phyloP scores from a whole-genome alignment of 2,329 filamentous ascomycete species.

The Pseudopyrenochaeta lycopersici region DNA sequence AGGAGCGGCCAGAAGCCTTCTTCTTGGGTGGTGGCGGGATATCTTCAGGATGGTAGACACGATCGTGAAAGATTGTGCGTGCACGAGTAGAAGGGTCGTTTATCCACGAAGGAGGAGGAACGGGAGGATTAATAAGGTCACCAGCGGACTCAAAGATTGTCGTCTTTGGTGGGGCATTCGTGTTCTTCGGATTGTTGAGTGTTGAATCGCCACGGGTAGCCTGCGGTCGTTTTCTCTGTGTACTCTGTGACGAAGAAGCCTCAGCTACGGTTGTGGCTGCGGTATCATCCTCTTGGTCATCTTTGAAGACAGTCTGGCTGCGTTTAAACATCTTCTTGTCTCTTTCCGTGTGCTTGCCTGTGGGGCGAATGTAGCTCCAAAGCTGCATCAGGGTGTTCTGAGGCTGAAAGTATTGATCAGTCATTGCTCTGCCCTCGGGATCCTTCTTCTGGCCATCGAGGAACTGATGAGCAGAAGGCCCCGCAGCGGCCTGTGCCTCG shows the following conservation, averaged over 20 bases:
- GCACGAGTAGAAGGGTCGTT: constrained; percentile 83
- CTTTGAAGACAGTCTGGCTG: constrained; percentile 43
- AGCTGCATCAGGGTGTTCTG: constrained; percentile 61
- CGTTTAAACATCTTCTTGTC: constrained; percentile 65
- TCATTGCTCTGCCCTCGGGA: constrained; percentile 22
- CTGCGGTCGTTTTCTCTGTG: constrained; percentile 50
- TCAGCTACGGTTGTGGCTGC: constrained; percentile 11
- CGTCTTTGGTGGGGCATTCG: constrained; percentile 83
- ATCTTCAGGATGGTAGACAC: constrained; percentile 91
- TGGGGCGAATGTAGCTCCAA: constrained; percentile 77
- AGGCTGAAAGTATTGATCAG: constrained; percentile 37
- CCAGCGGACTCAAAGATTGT: constrained; percentile 95
- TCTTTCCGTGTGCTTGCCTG: constrained; percentile 72
- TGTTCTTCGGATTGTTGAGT: constrained; percentile 55
- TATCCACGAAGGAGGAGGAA: constrained; percentile 83
- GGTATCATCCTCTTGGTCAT: constrained; percentile 29
- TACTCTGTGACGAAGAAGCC: constrained; percentile 19
- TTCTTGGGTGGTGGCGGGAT: constrained; percentile 79
- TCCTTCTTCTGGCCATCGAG: constrained; percentile 37
- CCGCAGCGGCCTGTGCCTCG: constrained; percentile 52
- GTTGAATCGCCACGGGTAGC: constrained; percentile 61
- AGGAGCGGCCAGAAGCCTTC: constrained; percentile 46
- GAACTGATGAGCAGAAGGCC: constrained; percentile 43
- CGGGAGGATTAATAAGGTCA: constrained; percentile 87
- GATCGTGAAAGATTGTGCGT: constrained; percentile 94